Conservation (phyloP, 1,139 yeast genomes). For the Eremothecium sinecaudum region DNA sequence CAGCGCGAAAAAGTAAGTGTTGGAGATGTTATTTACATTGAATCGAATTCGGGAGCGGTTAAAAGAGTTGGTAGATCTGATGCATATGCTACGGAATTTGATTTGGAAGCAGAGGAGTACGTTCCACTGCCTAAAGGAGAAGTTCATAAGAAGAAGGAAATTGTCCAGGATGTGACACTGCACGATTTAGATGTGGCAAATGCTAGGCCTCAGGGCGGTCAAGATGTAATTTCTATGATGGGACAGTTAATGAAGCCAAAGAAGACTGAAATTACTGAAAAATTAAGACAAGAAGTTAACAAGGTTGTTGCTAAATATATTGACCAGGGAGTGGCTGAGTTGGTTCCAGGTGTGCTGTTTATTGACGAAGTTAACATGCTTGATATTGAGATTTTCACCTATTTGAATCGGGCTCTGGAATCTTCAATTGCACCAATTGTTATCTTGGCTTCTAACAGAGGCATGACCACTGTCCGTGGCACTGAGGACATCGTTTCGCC, state of each 20-base stretch:
- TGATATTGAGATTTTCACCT: conserved; percentile 92
- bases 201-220: conserved; percentile 98
- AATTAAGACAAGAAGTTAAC: conserved; percentile 85
- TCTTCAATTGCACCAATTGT: conserved; percentile 89
- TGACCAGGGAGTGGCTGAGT: conserved; percentile 96
- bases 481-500: conserved; percentile 85
- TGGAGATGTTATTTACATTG: conserved; percentile 95
- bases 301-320: conserved; percentile 93
- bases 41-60: conserved; percentile 95
- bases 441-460: conserved; percentile 90
- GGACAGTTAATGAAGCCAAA: conserved; percentile 93
- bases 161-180: conserved; percentile 92
- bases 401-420: conserved; percentile 86
- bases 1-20: conserved; percentile 91
- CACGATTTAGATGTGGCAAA: conserved; percentile 96
- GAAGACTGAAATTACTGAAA: conserved; percentile 97
- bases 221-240: conserved; percentile 97
- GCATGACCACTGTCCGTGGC: conserved; percentile 84
- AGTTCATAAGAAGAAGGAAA: conserved; percentile 96
- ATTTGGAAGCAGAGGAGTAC: conserved; percentile 95
- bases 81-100: conserved; percentile 97
- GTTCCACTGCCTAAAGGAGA: conserved; percentile 98
- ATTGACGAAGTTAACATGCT: conserved; percentile 98
- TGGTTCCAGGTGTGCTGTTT: conserved; percentile 94
- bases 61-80: conserved; percentile 97